Conservation (phyloP, 345 rosid species). For the Excoecaria agallocha region DNA sequence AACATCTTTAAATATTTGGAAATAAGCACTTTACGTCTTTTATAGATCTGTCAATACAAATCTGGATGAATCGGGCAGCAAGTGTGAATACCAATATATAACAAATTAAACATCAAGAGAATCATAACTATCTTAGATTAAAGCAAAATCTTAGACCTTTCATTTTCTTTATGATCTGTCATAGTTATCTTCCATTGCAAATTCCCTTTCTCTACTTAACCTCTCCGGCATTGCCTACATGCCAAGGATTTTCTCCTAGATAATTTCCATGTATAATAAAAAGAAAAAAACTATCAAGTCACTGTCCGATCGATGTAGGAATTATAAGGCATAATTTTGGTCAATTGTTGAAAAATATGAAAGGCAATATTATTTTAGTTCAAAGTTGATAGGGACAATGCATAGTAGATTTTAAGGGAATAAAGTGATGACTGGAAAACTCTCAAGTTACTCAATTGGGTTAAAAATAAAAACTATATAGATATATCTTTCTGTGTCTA, state of each 20-base stretch:
- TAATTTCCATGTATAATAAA: not conserved
- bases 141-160: constrained; percentile 14
- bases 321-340: constrained; percentile 22
- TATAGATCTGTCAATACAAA: no score
- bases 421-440: constrained; percentile 12
- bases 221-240: constrained; percentile 15
- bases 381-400: constrained; percentile 9
- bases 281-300: constrained; percentile 11
- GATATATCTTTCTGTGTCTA: not conserved
- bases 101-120: not conserved
- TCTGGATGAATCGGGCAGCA: no score
- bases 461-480: not conserved
- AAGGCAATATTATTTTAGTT: not conserved
- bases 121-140: not conserved
- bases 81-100: no score
- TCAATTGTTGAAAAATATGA: constrained; percentile 16
- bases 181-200: constrained; percentile 17
- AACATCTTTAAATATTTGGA: no score
- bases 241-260: not conserved
- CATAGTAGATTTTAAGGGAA: constrained; percentile 10
- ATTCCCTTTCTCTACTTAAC: constrained; percentile 33
- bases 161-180: constrained; percentile 29
- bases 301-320: constrained; percentile 18
- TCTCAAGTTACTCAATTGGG: constrained; percentile 27
- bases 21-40: no score